A percentile compares a stretch with the other conserved stretches of the same genome.
These are phyloP conservation scores for Salix arbutifolia DNA, from an alignment of 345 rosid species.

Conservation along the genomic window DNA sequence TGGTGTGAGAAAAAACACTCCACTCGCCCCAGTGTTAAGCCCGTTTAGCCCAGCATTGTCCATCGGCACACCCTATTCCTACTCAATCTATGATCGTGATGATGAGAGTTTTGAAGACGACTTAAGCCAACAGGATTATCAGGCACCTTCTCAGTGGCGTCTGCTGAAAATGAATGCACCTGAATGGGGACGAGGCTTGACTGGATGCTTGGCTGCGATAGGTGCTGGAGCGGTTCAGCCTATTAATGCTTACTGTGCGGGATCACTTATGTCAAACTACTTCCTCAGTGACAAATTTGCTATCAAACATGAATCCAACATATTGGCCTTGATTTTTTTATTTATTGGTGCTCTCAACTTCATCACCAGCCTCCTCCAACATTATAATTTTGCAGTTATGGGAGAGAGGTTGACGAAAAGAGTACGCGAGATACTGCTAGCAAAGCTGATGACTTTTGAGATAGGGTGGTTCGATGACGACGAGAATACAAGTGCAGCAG, in stretches of 20 bases:
- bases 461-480: slow-evolving; percentile 51
- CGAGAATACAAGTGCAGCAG: slow-evolving; percentile 45
- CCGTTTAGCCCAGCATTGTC: slow-evolving; percentile 63
- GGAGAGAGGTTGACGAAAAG: slow-evolving; percentile 41
- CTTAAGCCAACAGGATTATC: slow-evolving; percentile 17
- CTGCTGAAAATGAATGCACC: slow-evolving; percentile 56
- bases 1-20: slow-evolving; percentile 41
- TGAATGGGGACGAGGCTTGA: slow-evolving; percentile 41
- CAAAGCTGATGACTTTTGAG: slow-evolving; percentile 41
- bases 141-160: slow-evolving; percentile 57
- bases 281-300: slow-evolving; percentile 37
- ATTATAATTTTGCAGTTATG: slow-evolving; percentile 46
- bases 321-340: slow-evolving; percentile 39
- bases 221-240: slow-evolving; percentile 66
- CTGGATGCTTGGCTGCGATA: slow-evolving; percentile 59
- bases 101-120: slow-evolving; percentile 34
- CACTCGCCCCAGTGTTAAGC: slow-evolving; percentile 36
- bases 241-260: slow-evolving; percentile 61
- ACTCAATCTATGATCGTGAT: slow-evolving; percentile 35
- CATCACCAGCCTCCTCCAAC: slow-evolving; percentile 38
- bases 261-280: slow-evolving; percentile 52
- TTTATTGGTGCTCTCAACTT: slow-evolving; percentile 33
- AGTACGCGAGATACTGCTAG: slow-evolving; percentile 36
- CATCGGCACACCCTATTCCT: slow-evolving; percentile 55
- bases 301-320: slow-evolving; percentile 31